Percentiles rank a stretch among this genome's conserved stretches.
phyloP scores from a whole-genome alignment of 2,329 filamentous ascomycete species.

The Seiridium cupressi region DNA sequence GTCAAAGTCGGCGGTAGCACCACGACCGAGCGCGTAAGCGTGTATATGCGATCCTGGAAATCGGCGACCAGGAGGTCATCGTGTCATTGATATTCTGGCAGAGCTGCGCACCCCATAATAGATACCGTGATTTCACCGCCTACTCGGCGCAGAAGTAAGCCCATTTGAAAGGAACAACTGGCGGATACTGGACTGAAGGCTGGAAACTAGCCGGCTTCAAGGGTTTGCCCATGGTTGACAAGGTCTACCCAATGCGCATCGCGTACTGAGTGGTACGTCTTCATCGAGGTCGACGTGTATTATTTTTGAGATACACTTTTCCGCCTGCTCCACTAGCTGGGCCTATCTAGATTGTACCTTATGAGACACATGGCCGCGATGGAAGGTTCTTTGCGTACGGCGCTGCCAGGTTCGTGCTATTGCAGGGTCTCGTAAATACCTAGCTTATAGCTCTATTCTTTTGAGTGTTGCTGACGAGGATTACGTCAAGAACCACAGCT shows the following conservation, averaged over 20 bases:
- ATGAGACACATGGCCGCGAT: constrained; percentile 48
- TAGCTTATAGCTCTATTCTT: neutral
- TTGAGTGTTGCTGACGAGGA: neutral
- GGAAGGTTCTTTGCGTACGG: constrained; percentile 48
- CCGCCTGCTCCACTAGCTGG: constrained; percentile 51
- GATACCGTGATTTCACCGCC: constrained; percentile 43
- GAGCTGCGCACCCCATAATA: constrained; percentile 31
- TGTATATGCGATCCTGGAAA: too few species aligned
- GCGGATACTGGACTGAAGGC: constrained; percentile 39
- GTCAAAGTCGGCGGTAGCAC: too few species aligned
- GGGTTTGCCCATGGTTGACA: constrained; percentile 52
- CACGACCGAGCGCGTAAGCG: too few species aligned
- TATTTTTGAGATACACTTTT: constrained; percentile 52
- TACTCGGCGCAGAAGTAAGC: constrained; percentile 36
- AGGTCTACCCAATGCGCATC: constrained; percentile 35
- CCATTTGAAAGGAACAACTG: constrained; percentile 7
- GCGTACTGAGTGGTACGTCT: constrained; percentile 56
- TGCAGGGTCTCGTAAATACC: constrained; percentile 19
- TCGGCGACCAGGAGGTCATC: constrained; percentile 31
- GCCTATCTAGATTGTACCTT: constrained; percentile 46
- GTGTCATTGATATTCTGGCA: constrained; percentile 46
- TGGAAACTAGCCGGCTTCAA: constrained; percentile 59
- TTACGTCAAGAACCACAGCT: constrained; percentile 1
- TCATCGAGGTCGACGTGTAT: constrained; percentile 59
- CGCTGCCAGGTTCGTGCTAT: constrained; percentile 51